Base-by-base conservation (phyloP, 2,329 filamentous ascomycete species). In the Canariomyces notabilis region DNA sequence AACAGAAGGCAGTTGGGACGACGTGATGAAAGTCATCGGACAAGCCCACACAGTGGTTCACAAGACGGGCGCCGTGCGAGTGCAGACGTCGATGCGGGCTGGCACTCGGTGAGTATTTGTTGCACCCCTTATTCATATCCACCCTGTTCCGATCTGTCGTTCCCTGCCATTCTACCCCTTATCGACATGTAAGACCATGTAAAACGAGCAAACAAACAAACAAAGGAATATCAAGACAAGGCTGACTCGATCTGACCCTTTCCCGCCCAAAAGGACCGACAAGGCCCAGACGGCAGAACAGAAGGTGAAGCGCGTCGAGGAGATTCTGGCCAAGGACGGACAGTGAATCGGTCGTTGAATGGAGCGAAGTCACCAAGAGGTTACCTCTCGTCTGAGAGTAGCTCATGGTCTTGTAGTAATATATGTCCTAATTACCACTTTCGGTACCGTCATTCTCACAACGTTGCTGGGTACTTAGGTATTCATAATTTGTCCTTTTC, bases 51-150 rank as follows among this genome's bases (percentile, higher is more conserved):
- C 77, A 0, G 71, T 88, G 37, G 79, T 95, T 18, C 89, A 95
- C 62, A 69, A 80, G 50, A 77, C 80, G 50, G 89, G 89, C n/a
- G 79, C 89, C 26, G 74, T 86, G 50, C 75, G 93, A 44, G 86
- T 97, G 33, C 91, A 97, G 72, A 87, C 83, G 21, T 89, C 91
- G 62, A 90, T 97, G 70, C 75, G 91, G 11, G 82, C 89, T 35
- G 91, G 91, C 1, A 85, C 85, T 21, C 81, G 85, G 84, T 85
- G 57, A 61, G 74, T 68, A 43, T 8, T 21, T 3, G n/a, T 16
- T 20, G 22, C 4, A n/a, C 12, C 2, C 3, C 18, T 19, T n/a
- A n/a, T n/a, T n/a, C n/a, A n/a, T n/a, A n/a, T n/a, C n/a, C n/a
- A n/a, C n/a, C n/a, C n/a, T n/a, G n/a, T n/a, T n/a, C n/a, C n/a